A percentile compares a stretch with the other conserved stretches of the same genome.
Evolutionary conservation across 148 eudicot genomes (phyloP).

Genomic region (Gaultheria prostrata): DNA sequence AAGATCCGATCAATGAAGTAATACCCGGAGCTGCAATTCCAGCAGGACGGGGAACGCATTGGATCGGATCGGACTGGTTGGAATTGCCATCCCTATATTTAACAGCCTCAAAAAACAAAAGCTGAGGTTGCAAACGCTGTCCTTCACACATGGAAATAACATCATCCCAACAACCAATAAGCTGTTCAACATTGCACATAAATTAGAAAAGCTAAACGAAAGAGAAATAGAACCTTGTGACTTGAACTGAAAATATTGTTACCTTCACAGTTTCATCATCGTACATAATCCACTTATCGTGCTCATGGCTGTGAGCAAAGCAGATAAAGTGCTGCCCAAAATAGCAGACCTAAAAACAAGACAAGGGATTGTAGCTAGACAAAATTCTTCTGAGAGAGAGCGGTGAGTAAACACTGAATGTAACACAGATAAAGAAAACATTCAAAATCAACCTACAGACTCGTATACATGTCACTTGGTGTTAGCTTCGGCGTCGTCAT

Average conservation of each 20-base stretch:
- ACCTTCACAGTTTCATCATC: conserved; percentile 85
- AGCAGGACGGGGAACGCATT: too few relatives aligned
- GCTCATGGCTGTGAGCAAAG: conserved; percentile 62
- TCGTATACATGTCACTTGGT: too few relatives aligned
- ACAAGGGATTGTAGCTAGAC: neutral
- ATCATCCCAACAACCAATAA: conserved; percentile 68
- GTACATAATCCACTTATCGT: conserved; percentile 67
- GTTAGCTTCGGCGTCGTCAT: too few relatives aligned
- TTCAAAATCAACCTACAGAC: too few relatives aligned
- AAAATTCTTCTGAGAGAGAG: too few relatives aligned
- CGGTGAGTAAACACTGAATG: too few relatives aligned
- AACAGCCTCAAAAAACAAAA: conserved; percentile 28
- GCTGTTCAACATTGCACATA: conserved; percentile 17
- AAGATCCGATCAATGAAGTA: too few relatives aligned
- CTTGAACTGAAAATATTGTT: conserved; percentile 8
- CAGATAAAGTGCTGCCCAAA: conserved; percentile 75
- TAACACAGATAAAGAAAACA: too few relatives aligned
- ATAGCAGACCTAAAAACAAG: conserved; percentile 57
- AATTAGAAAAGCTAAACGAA: neutral
- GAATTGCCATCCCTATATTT: too few relatives aligned
- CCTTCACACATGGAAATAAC: conserved; percentile 55
- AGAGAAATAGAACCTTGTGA: neutral
- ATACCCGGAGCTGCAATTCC: too few relatives aligned
- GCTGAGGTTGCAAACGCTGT: conserved; percentile 75
- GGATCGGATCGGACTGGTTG: too few relatives aligned